phyloP scores from a whole-genome alignment of 179 eudicot genomes.

The Sideroxylon spinosum region DNA sequence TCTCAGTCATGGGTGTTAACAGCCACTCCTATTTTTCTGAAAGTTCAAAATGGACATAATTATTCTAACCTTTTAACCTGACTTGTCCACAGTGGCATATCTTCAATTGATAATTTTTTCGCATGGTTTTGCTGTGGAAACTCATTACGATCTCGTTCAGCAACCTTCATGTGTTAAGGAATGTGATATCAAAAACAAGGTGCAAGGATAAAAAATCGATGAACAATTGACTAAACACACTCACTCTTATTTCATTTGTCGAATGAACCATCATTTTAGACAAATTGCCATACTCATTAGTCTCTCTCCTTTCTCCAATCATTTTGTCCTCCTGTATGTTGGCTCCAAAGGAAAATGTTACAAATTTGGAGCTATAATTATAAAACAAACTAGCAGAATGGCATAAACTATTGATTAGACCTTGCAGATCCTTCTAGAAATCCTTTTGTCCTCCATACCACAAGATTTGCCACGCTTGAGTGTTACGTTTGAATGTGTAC shows the following conservation, averaged over 20 bases:
- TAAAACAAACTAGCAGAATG: not conserved
- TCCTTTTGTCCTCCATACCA: conserved; percentile 34
- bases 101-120: conserved; percentile 32
- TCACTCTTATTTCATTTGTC: conserved; percentile 43
- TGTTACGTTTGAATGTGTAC: conserved; percentile 26
- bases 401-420: conserved; percentile 22
- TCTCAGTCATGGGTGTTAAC: too few relatives aligned
- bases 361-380: conserved; percentile 8
- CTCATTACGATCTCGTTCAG: conserved; percentile 52
- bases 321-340: conserved; percentile 43
- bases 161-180: conserved; percentile 34
- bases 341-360: conserved; percentile 11
- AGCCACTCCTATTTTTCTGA: too few relatives aligned
- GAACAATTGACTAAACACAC: conserved; percentile 18
- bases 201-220: not conserved
- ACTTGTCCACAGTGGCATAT: conserved; percentile 39
- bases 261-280: conserved; percentile 27
- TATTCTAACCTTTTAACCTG: conserved; percentile 51
- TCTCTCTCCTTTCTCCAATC: conserved; percentile 32
- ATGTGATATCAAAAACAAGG: conserved; percentile 10
- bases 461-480: conserved; percentile 31
- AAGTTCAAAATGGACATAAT: not conserved
- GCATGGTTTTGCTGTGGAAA: conserved; percentile 27
- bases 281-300: conserved; percentile 33
- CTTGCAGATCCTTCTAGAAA: conserved; percentile 40